A percentile compares a stretch with the other conserved stretches of the same genome.
Conservation (phyloP, 305 asterid species). For the Ajuga reptans region DNA sequence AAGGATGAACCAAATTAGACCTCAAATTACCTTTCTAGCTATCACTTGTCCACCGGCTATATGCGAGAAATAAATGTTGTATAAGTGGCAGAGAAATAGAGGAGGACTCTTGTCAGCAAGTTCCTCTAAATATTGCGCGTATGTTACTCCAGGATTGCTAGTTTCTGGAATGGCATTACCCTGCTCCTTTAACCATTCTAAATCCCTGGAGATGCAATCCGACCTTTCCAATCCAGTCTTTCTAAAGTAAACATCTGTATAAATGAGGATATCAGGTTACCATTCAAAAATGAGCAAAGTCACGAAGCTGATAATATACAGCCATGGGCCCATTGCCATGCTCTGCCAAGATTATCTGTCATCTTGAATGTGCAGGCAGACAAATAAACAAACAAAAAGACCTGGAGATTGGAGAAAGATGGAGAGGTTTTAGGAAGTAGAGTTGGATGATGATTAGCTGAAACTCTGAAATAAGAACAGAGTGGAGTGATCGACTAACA, state of each 20-base stretch:
- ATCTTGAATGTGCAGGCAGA: too few relatives aligned
- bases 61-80: slow-evolving; percentile 86
- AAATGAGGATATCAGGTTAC: slow-evolving; percentile 2
- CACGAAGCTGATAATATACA: slow-evolving; percentile 22
- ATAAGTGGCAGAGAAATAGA: slow-evolving; percentile 68
- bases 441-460: background rate
- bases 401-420: too few relatives aligned
- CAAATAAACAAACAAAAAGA: too few relatives aligned
- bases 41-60: slow-evolving; percentile 85
- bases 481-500: slow-evolving; percentile 35
- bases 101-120: slow-evolving; percentile 72
- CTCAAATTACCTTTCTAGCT: slow-evolving; percentile 53
- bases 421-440: background rate
- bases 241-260: slow-evolving; percentile 79
- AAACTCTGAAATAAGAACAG: background rate
- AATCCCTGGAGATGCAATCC: slow-evolving; percentile 46
- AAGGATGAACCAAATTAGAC: background rate
- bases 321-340: slow-evolving; percentile 20
- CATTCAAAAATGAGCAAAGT: slow-evolving; percentile 15
- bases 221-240: slow-evolving; percentile 84
- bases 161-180: slow-evolving; percentile 65
- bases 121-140: slow-evolving; percentile 56
- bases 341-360: too few relatives aligned
- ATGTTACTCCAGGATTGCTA: slow-evolving; percentile 60
- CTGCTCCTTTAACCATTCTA: slow-evolving; percentile 56